Conservation (phyloP, 768 basidiomycete genomes). For the Lactifluus rugatus region DNA sequence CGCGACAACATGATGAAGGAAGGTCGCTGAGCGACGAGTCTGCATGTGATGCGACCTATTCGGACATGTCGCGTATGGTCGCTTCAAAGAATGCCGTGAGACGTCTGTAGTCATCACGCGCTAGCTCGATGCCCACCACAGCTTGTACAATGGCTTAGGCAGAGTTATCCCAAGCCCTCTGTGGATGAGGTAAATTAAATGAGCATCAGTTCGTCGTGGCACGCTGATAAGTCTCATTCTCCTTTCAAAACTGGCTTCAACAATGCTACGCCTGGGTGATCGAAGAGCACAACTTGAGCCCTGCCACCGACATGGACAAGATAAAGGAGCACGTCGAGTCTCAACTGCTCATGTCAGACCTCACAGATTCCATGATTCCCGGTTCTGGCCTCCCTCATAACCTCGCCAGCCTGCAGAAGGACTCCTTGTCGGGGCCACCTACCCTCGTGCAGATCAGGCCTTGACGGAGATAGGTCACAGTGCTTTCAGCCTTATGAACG, state of each 20-base stretch:
- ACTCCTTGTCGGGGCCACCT: constrained; percentile 34
- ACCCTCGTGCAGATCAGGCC: constrained; percentile 65
- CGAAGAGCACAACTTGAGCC: constrained; percentile 38
- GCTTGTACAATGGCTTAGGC: constrained; percentile 45
- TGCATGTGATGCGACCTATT: not conserved
- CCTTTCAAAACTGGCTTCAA: constrained; percentile 59
- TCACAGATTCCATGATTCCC: constrained; percentile 58
- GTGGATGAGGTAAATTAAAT: constrained; percentile 48
- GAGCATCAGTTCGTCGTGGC: not conserved
- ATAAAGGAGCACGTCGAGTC: constrained; percentile 47
- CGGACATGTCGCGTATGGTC: too few species aligned
- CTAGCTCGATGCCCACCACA: constrained; percentile 24
- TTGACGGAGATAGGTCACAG: constrained; percentile 82
- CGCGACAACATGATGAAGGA: too few species aligned
- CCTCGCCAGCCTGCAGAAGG: constrained; percentile 30
- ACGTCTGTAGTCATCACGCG: too few species aligned
- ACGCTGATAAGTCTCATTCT: not conserved
- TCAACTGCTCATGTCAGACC: constrained; percentile 65
- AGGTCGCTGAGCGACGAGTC: not conserved
- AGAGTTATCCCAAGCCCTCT: constrained; percentile 47
- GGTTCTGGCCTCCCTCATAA: constrained; percentile 58
- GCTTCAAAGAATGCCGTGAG: too few species aligned
- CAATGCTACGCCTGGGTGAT: constrained; percentile 61
- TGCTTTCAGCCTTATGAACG: constrained; percentile 70
- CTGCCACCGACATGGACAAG: constrained; percentile 36